Conservation (phyloP, 139 green algal genomes). For the Tetraselmis striata region DNA sequence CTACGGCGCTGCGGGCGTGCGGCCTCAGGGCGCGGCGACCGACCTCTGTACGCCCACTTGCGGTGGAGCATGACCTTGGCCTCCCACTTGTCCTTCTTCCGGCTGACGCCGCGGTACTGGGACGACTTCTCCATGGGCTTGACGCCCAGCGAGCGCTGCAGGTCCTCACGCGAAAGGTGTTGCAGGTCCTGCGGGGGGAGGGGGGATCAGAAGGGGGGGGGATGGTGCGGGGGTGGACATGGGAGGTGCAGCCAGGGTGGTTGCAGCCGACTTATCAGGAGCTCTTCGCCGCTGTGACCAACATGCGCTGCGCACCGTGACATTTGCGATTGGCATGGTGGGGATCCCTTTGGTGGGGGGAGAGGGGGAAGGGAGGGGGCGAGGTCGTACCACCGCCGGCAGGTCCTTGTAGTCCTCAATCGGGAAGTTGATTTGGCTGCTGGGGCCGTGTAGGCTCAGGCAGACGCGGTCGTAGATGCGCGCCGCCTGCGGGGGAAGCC, state of each 20-base stretch:
- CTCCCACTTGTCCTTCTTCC: conserved; percentile 74
- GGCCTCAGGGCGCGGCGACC: no score
- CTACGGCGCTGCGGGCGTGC: no score
- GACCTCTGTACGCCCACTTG: conserved; percentile 58
- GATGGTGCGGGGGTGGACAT: no score
- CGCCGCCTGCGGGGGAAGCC: conserved; percentile 37
- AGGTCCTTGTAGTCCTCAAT: conserved; percentile 31
- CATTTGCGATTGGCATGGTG: no score
- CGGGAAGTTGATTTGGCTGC: conserved; percentile 62
- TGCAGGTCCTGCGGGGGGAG: no score
- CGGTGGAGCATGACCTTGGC: conserved; percentile 76
- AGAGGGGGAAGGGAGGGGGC: no score
- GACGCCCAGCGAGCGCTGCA: conserved; percentile 65
- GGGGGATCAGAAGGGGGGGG: no score
- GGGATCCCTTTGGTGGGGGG: no score
- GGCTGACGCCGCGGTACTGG: conserved; percentile 54
- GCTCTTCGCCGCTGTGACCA: no score
- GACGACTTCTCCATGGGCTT: conserved; percentile 72
- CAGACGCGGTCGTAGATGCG: conserved; percentile 60
- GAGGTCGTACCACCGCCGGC: neutral
- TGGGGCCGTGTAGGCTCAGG: conserved; percentile 49
- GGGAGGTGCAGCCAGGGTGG: no score
- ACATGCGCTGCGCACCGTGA: no score
- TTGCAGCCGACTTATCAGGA: no score
- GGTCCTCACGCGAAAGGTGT: conserved; percentile 49